Percentiles rank a stretch among this genome's conserved stretches.
Evolutionary conservation across 2,329 filamentous ascomycete genomes (phyloP).

Genomic region (Didymella glomerata): DNA sequence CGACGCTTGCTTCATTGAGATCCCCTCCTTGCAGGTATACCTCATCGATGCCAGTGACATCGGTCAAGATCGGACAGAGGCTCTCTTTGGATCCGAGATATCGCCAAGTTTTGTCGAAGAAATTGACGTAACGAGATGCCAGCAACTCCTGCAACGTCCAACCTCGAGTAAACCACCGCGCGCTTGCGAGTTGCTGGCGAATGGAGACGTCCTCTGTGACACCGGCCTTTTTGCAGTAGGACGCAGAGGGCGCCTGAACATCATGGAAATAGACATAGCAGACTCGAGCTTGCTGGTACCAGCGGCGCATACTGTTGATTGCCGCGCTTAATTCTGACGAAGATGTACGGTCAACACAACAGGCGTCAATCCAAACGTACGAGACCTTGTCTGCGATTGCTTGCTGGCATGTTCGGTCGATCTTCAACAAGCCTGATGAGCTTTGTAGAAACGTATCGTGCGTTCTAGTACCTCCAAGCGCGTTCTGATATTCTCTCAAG

Average conservation of each 20-base stretch:
- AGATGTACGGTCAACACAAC: conserved; percentile 17
- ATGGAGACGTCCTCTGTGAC: too few relatives aligned
- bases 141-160: conserved; percentile 11
- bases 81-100: conserved; percentile 11
- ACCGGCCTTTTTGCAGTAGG: too few relatives aligned
- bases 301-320: conserved; percentile 15
- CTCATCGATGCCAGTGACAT: conserved; percentile 12
- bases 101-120: conserved; percentile 13
- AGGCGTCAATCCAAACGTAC: conserved; percentile 25
- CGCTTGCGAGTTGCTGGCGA: not conserved
- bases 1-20: conserved; percentile 7
- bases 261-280: conserved; percentile 22
- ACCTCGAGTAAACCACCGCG: conserved; percentile 1
- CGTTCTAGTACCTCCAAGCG: too few relatives aligned
- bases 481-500: too few relatives aligned
- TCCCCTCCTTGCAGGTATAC: not conserved
- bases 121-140: conserved; percentile 8
- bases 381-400: not conserved
- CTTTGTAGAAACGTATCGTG: not conserved
- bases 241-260: not conserved
- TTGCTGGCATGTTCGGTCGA: conserved; percentile 14
- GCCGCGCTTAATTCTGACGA: conserved; percentile 5
- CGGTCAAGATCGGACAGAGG: conserved; percentile 1
- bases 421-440: conserved; percentile 13
- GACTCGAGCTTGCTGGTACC: conserved; percentile 8